Base-by-base conservation (phyloP, 805 yeast genomes). In the Lipomyces anomalus region DNA sequence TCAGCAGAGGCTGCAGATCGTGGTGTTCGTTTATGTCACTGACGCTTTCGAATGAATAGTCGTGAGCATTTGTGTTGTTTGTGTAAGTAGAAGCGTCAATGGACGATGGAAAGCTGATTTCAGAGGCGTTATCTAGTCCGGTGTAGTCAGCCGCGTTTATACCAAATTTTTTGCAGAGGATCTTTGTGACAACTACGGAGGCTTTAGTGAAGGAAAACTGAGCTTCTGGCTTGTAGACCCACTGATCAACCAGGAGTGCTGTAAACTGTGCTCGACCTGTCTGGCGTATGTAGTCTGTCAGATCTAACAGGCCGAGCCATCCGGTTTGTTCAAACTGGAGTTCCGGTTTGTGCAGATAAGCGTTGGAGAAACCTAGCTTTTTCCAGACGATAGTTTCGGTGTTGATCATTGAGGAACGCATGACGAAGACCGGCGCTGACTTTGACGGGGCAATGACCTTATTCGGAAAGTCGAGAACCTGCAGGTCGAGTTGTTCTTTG, bases 201-300 rank as follows among this genome's bases (percentile, higher is more conserved):
- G 47, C 53, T 11, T 22, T 21, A 18, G 29, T 42, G 16, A 48
- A n/a, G 4, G 53, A 50, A 23, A 44, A 48, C 18, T 38, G 53
- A 1, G 37, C 23, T 3, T n/a, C 32, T 18, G 23, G 17, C 20
- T 34, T 20, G 4, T 28, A 28, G 2, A 28, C 46, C 51, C 53
- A 48, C 29, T 48, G 50, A 13, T 36, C 40, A 26, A 28, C 42
- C 4, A 48, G 40, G 4, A 48, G 6, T 6, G 36, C 23, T 2
- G 35, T 26, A 24, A 44, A 35, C 18, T 13, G 22, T 11, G 24
- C 21, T 3, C 26, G 22, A 4, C 28, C 38, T 4, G 22, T 16
- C n/a, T 6, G 7, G 4, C 41, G 33, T 21, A 37, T 22, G 6
- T 33, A 22, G 5, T 24, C 23, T n/a, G 22, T n/a, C 2, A 48